Evolutionary conservation across 2,329 filamentous ascomycete genomes (phyloP).

Genomic region (Periconia sp.): DNA sequence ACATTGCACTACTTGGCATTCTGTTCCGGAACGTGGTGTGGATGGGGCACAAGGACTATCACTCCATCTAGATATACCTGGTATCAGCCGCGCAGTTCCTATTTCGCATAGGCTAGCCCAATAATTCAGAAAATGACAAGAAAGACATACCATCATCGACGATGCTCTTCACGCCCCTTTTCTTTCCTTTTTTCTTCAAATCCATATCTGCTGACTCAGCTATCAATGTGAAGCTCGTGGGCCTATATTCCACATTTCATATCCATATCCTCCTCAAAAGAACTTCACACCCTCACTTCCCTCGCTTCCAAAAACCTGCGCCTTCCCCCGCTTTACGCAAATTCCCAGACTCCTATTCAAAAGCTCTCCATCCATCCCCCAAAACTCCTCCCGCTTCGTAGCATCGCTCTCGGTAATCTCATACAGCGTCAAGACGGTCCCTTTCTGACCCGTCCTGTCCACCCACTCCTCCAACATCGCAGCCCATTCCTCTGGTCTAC

Average conservation of each 20-base stretch:
- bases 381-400: conserved; percentile 69
- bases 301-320: conserved; percentile 88
- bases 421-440: conserved; percentile 86
- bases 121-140: background rate
- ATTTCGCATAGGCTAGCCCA: background rate
- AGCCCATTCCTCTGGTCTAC: conserved; percentile 88
- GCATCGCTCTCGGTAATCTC: conserved; percentile 88
- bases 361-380: conserved; percentile 83
- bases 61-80: background rate
- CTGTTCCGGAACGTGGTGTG: background rate
- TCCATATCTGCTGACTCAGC: too few relatives aligned
- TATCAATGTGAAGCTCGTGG: too few relatives aligned
- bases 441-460: conserved; percentile 85
- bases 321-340: conserved; percentile 86
- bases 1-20: background rate
- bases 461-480: conserved; percentile 74
- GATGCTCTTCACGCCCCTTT: background rate
- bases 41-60: background rate
- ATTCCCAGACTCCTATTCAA: conserved; percentile 77
- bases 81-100: background rate
- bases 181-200: too few relatives aligned
- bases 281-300: conserved; percentile 88
- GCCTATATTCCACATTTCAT: background rate
- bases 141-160: background rate
- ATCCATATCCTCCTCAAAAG: conserved; percentile 59